Base-by-base conservation (phyloP, 2,329 filamentous ascomycete species). In the Nemania serpens region DNA sequence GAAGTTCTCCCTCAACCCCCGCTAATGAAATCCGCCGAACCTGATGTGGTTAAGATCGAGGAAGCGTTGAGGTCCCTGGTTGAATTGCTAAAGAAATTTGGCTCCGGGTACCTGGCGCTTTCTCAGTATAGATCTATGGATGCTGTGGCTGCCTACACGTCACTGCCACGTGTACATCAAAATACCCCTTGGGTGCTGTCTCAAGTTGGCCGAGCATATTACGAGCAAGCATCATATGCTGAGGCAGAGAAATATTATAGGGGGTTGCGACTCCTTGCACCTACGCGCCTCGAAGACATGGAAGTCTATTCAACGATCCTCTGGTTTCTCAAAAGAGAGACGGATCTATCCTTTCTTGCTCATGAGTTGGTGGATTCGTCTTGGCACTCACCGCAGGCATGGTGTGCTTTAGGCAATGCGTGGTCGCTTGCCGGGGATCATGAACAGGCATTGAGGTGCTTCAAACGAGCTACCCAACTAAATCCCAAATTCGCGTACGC, bases 271-370 rank as follows among this genome's bases (percentile, higher is more conserved):
- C 85, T 89, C 34, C 82, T 95, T 67, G 88, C 91, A 12, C 94
- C 94, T 1, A 91, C 91, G 1, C 87, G 91, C 3, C 82, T 96
- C 46, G 90, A 96, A 72, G 93, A 97, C 71, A 97, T 98, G 93
- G 95, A 99, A 73, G 88, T 98, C 37, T 99, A 97, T 77, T 98
- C 94, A 13, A 99, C 95, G 0, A 89, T 96, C n/a, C 83, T 99
- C n/a, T 99, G 96, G 95, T 93, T 97, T 75, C 79, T 97, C 64
- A 97, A 96, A 76, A 89, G 91, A 65, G 94, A 97, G 72, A 91
- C 93, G 0, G 91, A 97, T 63, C 82, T 99, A 20, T 93, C 94
- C 0, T 96, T 95, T 76, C 82, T 99, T 29, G 92, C 94, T 0
- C 94, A 98, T 71, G 91, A 96, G 70, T 82, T 98, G 42, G 85